Evolutionary conservation across 495 filamentous ascomycete species (phyloP), one percentile per base, ranked within the genome.

Genomic region (Parmelia sp.): DNA sequence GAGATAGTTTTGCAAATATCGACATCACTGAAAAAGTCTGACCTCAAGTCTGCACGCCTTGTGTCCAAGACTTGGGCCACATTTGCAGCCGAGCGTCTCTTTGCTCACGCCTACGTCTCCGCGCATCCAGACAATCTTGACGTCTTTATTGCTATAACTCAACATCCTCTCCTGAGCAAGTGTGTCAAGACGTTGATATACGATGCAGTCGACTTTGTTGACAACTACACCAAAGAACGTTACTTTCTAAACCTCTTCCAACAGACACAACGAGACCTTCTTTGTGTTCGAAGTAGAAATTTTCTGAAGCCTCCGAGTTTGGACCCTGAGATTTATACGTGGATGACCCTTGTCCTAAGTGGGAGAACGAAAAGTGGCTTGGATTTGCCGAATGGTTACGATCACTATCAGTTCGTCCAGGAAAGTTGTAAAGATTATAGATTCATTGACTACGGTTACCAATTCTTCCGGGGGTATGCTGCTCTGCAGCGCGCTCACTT

Each of bases 11-110:
- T 56, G 17, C n/a, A n/a, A 3, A 29, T 56, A 56, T 14, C 12
- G 51, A 27, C 8, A 27, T 27, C 51, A 27, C 3, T 37, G 9
- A 31, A 58, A 7, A n/a, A 25, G 9, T 12, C 10, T 35, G 57
- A 58, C 17, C 57, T 58, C 27, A 58, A 58, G 57, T 58, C 57
- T 14, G 21, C 57, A 6, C 10, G 59, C 6, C 19, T 61, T 2
- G 1, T 61, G 25, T 61, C 59, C 7, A 44, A 49, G n/a, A 45
- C 39, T 21, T 61, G 40, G 59, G 17, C n/a, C 42, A 15, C 15
- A 7, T 61, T 36, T 31, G 23, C 40, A 4, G 27, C 59, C 6
- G n/a, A 1, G 10, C 29, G 1, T 7, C 59, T 61, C 11, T 61
- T 61, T 35, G 37, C 25, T 21, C 3, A 51, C 21, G 19, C 47